phyloP scores from a whole-genome alignment of 192 early-diverging fungal genomes.

The Backusella morwellensis region DNA sequence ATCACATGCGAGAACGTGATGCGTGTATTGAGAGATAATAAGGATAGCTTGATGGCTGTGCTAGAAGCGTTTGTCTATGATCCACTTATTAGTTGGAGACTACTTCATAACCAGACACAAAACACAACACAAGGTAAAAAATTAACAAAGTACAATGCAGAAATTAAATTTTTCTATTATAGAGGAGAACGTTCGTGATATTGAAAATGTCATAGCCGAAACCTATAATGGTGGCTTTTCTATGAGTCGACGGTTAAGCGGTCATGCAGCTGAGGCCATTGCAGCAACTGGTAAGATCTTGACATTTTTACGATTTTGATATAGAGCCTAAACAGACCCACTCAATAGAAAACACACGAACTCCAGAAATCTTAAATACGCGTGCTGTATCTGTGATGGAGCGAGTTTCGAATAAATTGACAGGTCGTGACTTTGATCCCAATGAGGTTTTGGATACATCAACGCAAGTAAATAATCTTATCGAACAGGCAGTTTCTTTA shows the following conservation, averaged over 20 bases:
- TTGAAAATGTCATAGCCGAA: slow-evolving; percentile 19
- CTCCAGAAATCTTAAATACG: slow-evolving; percentile 56
- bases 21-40: slow-evolving; percentile 90
- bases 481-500: slow-evolving; percentile 82
- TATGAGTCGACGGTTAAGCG: slow-evolving; percentile 33
- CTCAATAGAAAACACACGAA: slow-evolving; percentile 51
- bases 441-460: slow-evolving; percentile 73
- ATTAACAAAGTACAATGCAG: not conserved
- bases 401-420: slow-evolving; percentile 90
- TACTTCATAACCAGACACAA: slow-evolving; percentile 49
- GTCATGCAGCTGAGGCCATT: slow-evolving; percentile 40
- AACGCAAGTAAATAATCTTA: slow-evolving; percentile 86
- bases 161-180: not conserved
- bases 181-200: slow-evolving; percentile 22
- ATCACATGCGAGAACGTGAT: slow-evolving; percentile 97
- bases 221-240: slow-evolving; percentile 27
- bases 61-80: slow-evolving; percentile 98
- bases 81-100: slow-evolving; percentile 89
- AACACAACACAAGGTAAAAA: slow-evolving; percentile 39
- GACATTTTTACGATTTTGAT: not conserved
- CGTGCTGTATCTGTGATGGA: slow-evolving; percentile 82
- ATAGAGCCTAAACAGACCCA: not conserved
- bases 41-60: slow-evolving; percentile 97
- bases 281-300: slow-evolving; percentile 22
- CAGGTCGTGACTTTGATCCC: slow-evolving; percentile 89